Conservation (phyloP, 2,329 filamentous ascomycete species). For the Diaporthe caulivora region DNA sequence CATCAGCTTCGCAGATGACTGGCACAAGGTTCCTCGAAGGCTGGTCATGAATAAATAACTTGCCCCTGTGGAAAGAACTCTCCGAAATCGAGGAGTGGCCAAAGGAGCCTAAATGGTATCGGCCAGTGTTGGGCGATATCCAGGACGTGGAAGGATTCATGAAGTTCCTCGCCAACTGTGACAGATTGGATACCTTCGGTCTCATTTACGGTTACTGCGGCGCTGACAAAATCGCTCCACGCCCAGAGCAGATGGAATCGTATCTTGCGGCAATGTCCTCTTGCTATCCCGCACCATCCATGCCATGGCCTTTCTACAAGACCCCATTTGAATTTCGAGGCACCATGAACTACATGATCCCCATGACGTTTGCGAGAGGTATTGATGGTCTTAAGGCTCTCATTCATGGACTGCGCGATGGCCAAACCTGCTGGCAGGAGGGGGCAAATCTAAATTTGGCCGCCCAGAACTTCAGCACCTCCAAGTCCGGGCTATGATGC, state of each 20-base stretch:
- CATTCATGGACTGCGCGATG: not conserved
- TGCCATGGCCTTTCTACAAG: not conserved
- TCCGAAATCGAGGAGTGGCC: too few species aligned
- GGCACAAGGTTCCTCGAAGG: not conserved
- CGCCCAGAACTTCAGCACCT: not conserved
- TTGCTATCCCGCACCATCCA: not conserved
- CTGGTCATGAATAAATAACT: not conserved
- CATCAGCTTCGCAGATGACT: not conserved
- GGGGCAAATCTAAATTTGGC: not conserved
- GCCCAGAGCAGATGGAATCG: not conserved
- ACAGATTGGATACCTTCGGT: not conserved
- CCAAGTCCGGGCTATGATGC: not conserved
- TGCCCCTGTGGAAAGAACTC: too few species aligned
- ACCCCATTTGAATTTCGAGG: too few species aligned
- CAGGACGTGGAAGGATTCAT: not conserved
- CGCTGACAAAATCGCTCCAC: fast-evolving
- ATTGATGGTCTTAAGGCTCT: not conserved
- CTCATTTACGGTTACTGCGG: not conserved
- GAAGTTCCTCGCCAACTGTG: not conserved
- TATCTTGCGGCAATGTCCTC: too few species aligned
- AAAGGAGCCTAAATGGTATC: fast-evolving
- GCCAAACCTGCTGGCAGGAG: fast-evolving
- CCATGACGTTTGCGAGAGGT: not conserved
- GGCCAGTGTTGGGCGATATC: not conserved
- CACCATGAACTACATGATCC: fast-evolving